These are phyloP conservation scores for Crithidia mellificae DNA, from an alignment of 208 protist species.

Conservation along the genomic window DNA sequence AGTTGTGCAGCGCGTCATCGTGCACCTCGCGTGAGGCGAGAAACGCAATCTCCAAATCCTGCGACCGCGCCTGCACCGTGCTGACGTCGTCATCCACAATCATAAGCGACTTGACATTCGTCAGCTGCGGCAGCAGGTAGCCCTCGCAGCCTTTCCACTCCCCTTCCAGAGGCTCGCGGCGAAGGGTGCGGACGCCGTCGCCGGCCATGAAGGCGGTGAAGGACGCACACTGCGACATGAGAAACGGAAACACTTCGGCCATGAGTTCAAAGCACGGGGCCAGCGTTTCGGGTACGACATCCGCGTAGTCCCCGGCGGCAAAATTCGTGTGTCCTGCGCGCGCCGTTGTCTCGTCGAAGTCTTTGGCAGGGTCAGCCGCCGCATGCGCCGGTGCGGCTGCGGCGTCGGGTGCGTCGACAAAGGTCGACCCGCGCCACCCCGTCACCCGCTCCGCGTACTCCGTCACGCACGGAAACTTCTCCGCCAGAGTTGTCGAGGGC, in stretches of 20 bases:
- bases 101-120: constrained; percentile 78
- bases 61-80: constrained; percentile 58
- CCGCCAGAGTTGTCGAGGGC: constrained; percentile 57
- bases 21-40: constrained; percentile 72
- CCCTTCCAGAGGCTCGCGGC: constrained; percentile 52
- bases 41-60: constrained; percentile 85
- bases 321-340: background rate
- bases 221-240: constrained; percentile 80
- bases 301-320: constrained; percentile 41
- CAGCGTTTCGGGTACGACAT: constrained; percentile 82
- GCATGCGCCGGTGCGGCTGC: background rate
- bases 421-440: constrained; percentile 62
- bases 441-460: constrained; percentile 79
- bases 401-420: constrained; percentile 9
- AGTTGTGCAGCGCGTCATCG: constrained; percentile 47
- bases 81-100: constrained; percentile 82
- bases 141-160: constrained; percentile 77
- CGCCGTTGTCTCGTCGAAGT: no score
- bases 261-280: constrained; percentile 59
- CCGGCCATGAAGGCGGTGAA: constrained; percentile 82
- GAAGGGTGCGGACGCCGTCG: constrained; percentile 59
- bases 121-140: constrained; percentile 76
- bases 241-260: constrained; percentile 83
- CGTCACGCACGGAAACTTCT: constrained; percentile 67
- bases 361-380: no score